These are phyloP conservation scores for Nectriaceae sp. DNA, from an alignment of 2,329 filamentous ascomycete species.

Conservation along the genomic window DNA sequence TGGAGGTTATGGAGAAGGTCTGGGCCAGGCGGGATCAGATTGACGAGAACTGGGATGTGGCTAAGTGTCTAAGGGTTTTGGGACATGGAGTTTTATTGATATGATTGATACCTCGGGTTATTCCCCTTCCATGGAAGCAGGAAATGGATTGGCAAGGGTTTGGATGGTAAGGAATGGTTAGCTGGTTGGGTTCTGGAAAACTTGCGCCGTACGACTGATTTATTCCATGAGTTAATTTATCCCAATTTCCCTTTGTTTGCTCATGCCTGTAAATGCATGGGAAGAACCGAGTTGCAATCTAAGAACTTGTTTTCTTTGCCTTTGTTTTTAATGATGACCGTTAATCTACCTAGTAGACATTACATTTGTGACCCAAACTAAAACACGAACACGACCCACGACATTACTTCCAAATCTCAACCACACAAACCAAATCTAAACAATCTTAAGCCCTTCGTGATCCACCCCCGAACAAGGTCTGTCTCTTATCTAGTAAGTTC, in stretches of 20 bases:
- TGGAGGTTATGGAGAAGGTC: constrained; percentile 48
- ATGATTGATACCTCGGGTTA: constrained; percentile 25
- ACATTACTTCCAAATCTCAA: not conserved
- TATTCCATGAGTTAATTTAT: not conserved
- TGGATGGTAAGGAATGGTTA: not conserved
- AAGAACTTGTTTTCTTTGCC: constrained; percentile 11
- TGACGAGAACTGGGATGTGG: constrained; percentile 47
- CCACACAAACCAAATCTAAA: constrained; percentile 6
- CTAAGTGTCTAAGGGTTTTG: constrained; percentile 43
- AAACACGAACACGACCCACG: constrained; percentile 10
- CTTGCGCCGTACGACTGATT: not conserved
- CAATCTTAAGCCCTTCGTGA: constrained; percentile 14
- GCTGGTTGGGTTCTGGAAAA: too few relatives aligned
- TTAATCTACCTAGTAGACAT: constrained; percentile 34
- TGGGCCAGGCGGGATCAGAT: constrained; percentile 43
- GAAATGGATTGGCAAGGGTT: constrained; percentile 1
- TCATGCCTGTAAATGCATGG: too few relatives aligned
- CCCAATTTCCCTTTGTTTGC: too few relatives aligned
- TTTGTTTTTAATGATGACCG: constrained; percentile 16
- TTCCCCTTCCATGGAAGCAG: constrained; percentile 11
- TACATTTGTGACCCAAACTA: constrained; percentile 17
- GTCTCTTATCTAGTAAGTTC: constrained; percentile 48
- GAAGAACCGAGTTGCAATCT: constrained; percentile 2
- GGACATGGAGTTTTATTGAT: constrained; percentile 43
- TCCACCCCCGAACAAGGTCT: constrained; percentile 33